phyloP scores from a whole-genome alignment of 2,329 filamentous ascomycete genomes.

The Metarhizium robertsii region DNA sequence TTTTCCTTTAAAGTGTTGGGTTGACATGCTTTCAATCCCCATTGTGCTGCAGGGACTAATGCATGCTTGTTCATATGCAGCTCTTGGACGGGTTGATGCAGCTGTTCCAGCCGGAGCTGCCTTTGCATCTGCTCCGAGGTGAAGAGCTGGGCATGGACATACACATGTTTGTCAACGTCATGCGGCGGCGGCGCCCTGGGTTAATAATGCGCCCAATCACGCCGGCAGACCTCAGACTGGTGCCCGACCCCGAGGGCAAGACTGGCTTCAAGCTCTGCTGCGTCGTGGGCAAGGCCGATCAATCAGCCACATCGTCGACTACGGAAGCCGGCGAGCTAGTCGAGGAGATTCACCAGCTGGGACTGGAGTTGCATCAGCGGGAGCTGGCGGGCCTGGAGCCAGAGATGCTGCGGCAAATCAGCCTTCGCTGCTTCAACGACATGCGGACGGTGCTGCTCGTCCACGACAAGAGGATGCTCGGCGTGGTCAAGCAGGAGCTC shows the following conservation, averaged over 20 bases:
- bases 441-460: conserved; percentile 29
- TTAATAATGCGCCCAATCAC: conserved; percentile 23
- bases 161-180: conserved; percentile 25
- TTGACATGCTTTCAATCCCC: too few species aligned
- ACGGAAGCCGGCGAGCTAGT: conserved; percentile 13
- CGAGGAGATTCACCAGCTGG: conserved; percentile 27
- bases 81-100: conserved; percentile 20
- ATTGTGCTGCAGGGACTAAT: too few species aligned
- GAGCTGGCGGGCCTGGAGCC: conserved; percentile 23
- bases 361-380: conserved; percentile 28
- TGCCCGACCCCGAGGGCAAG: conserved; percentile 15
- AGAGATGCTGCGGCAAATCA: conserved; percentile 24
- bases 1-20: too few species aligned
- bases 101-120: conserved; percentile 19
- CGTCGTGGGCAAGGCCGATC: conserved; percentile 5
- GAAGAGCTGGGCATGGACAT: conserved; percentile 28
- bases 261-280: conserved; percentile 21
- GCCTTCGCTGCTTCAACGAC: conserved; percentile 30
- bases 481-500: conserved; percentile 26
- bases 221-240: conserved; percentile 23
- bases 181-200: conserved; percentile 17
- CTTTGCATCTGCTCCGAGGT: conserved; percentile 28
- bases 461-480: conserved; percentile 34
- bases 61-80: conserved; percentile 10
- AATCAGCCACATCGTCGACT: neutral